phyloP scores from a whole-genome alignment of 352 stramenopile genomes.

The Elongisporangium anandrum region DNA sequence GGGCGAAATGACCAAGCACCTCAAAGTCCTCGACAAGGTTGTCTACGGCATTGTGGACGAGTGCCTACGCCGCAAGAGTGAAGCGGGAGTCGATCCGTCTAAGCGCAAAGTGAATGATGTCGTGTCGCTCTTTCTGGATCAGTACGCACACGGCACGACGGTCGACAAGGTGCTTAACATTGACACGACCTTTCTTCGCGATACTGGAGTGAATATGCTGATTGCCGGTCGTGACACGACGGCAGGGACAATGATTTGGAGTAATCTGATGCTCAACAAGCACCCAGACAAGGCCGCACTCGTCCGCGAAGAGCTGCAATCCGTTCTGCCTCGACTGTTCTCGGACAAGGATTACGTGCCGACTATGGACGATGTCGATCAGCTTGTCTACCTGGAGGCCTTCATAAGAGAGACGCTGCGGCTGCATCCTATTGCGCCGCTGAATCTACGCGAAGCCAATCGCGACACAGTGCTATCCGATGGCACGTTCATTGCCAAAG shows the following conservation, averaged over 20 bases:
- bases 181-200: conserved; percentile 36
- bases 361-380: conserved; percentile 39
- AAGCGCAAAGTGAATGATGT: conserved; percentile 3
- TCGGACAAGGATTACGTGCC: conserved; percentile 19
- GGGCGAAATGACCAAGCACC: conserved; percentile 2
- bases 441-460: conserved; percentile 40
- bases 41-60: conserved; percentile 7
- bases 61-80: not conserved
- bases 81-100: not conserved
- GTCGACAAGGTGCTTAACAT: conserved; percentile 19
- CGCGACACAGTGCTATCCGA: conserved; percentile 45
- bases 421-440: conserved; percentile 58
- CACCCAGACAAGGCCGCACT: conserved; percentile 35
- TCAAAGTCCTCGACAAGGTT: conserved; percentile 6
- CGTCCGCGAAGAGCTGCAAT: conserved; percentile 39
- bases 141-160: conserved; percentile 7
- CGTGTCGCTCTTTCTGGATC: conserved; percentile 18
- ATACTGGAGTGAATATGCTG: conserved; percentile 53
- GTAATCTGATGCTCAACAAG: conserved; percentile 53
- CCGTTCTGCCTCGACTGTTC: conserved; percentile 30
- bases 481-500: conserved; percentile 37
- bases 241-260: conserved; percentile 41
- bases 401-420: conserved; percentile 59
- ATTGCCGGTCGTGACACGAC: conserved; percentile 53
- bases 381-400: conserved; percentile 53